Evolutionary conservation across 2,329 filamentous ascomycete species (phyloP).

Genomic region (Periconia sp.): DNA sequence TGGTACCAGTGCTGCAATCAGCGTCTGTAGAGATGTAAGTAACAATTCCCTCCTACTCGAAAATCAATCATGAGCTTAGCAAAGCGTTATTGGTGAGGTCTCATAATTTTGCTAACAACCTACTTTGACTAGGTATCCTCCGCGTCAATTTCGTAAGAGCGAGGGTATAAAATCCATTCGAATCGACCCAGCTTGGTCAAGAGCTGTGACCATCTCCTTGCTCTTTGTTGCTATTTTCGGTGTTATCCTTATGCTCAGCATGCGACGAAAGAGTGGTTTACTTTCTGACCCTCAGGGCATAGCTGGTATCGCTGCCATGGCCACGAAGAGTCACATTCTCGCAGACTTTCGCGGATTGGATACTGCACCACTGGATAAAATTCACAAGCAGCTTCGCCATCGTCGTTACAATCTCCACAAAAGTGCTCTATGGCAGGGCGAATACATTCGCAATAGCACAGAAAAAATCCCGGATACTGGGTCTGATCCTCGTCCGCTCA

Average conservation of each 20-base stretch:
- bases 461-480: slow-evolving; percentile 51
- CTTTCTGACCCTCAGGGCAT: slow-evolving; percentile 71
- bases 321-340: slow-evolving; percentile 70
- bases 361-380: slow-evolving; percentile 64
- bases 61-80: background rate
- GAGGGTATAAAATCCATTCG: slow-evolving; percentile 55
- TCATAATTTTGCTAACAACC: background rate
- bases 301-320: slow-evolving; percentile 74
- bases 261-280: slow-evolving; percentile 67
- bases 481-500: slow-evolving; percentile 64
- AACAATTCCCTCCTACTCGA: background rate
- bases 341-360: slow-evolving; percentile 75
- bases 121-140: slow-evolving; percentile 44
- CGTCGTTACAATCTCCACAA: slow-evolving; percentile 71
- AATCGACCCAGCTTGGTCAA: slow-evolving; percentile 62
- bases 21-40: slow-evolving; percentile 59
- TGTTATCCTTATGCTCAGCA: slow-evolving; percentile 60
- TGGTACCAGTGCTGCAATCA: slow-evolving; percentile 69
- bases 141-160: slow-evolving; percentile 50
- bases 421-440: slow-evolving; percentile 68
- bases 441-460: slow-evolving; percentile 51
- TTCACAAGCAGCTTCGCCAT: slow-evolving; percentile 67
- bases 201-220: slow-evolving; percentile 61
- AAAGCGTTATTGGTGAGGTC: background rate
- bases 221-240: slow-evolving; percentile 61